Evolutionary conservation across 495 filamentous ascomycete species (phyloP).

Genomic region (Recurvomyces mirabilis): DNA sequence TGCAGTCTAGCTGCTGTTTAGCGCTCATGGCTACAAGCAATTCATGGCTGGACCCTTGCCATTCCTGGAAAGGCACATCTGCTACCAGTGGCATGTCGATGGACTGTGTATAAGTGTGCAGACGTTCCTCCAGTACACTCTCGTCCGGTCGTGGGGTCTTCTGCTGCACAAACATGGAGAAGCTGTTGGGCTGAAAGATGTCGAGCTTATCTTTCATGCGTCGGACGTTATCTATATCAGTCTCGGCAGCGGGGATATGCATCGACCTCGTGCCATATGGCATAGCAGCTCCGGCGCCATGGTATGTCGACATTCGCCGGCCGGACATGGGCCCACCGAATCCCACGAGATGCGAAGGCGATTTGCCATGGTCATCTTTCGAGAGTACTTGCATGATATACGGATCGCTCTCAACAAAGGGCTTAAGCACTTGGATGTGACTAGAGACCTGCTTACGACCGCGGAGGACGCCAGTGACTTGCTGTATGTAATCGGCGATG

Average conservation of each 20-base stretch:
- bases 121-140: slow-evolving; percentile 4
- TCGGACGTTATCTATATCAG: slow-evolving; percentile 4
- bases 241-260: not conserved
- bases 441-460: slow-evolving; percentile 86
- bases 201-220: slow-evolving; percentile 8
- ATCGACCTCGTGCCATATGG: not conserved
- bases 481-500: slow-evolving; percentile 70
- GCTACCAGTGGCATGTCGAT: slow-evolving; percentile 6
- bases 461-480: slow-evolving; percentile 53
- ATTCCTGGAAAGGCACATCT: slow-evolving; percentile 19
- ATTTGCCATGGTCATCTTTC: slow-evolving; percentile 3
- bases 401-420: slow-evolving; percentile 54
- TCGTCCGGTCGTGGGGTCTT: slow-evolving; percentile 2
- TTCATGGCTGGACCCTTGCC: slow-evolving; percentile 17
- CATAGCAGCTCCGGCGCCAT: not conserved
- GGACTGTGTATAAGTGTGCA: slow-evolving; percentile 25
- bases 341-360: not conserved
- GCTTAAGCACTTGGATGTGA: slow-evolving; percentile 93
- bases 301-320: slow-evolving; percentile 10
- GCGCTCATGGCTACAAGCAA: slow-evolving; percentile 19
- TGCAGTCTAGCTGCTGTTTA: slow-evolving; percentile 19
- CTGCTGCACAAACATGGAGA: slow-evolving; percentile 28
- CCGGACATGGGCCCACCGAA: not conserved
- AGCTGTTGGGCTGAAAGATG: slow-evolving; percentile 22
- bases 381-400: slow-evolving; percentile 33